Base-by-base conservation (phyloP, 2,329 filamentous ascomycete species). In the Talaromyces verruculosus region DNA sequence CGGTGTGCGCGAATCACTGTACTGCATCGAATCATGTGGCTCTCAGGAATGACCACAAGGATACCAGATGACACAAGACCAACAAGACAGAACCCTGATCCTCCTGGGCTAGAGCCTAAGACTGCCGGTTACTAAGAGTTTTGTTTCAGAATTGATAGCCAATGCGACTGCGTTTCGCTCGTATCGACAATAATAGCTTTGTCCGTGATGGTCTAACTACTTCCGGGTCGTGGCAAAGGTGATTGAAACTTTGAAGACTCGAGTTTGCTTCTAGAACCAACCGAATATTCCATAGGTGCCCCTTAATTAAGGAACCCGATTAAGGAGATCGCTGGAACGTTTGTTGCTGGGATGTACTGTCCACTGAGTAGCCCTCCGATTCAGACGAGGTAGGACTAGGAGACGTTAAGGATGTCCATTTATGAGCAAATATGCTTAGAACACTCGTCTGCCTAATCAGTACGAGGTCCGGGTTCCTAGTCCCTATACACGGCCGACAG, bases 11-110 rank as follows among this genome's bases (percentile, higher is more conserved):
- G 53, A 37, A 57, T 57, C 53, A 39, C 5, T 37, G 30, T 1
- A 39, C 33, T 39, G 33, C 53, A 37, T 22, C 53, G 53, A 57
- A 57, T 57, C 53, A 57, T 57, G 53, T 57, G 53, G 53, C 33
- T 57, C 53, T 15, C 53, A 39, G 33, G 33, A 57, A 57, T 57
- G 53, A 57, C 53, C 53, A 37, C 53, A 19, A 37, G 33, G 28
- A 57, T 57, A 37, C 53, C 53, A 37, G 53, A 57, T 57, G 53
- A 57, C 53, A 39, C 33, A 57, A 37, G 53, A 37, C 30, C 25
- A 53, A 33, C 47, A 30, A 25, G 13, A 28, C 22, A 53, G 25
- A 57, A 39, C 51, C 51, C 30, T 55, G 51, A 37, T 35, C 51
- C n/a, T 37, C n/a, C 53, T 33, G n/a, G 22, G 30, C 33, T 17